Conservation (phyloP, 495 filamentous ascomycete species). For the Neurospora cerealis region DNA sequence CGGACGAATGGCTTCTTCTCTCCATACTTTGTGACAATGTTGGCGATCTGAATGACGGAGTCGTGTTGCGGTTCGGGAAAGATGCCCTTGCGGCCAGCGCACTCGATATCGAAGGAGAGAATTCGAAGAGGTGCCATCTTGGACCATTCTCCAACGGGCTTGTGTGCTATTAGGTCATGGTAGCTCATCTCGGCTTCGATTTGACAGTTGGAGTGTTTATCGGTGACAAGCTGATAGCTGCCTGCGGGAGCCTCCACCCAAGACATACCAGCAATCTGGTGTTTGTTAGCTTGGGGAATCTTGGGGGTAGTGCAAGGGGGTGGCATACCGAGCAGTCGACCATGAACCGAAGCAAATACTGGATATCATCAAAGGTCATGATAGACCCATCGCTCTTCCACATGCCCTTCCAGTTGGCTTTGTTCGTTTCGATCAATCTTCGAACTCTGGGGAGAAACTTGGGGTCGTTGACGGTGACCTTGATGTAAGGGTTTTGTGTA, state of each 20-base stretch:
- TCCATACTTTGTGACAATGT: conserved; percentile 92
- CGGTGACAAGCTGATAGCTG: conserved; percentile 58
- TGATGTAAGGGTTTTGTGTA: conserved; percentile 81
- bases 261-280: conserved; percentile 80
- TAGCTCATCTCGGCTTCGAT: conserved; percentile 85
- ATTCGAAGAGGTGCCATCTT: conserved; percentile 96
- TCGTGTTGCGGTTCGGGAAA: conserved; percentile 89
- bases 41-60: conserved; percentile 97
- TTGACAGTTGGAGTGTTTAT: conserved; percentile 83
- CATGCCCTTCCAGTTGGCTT: conserved; percentile 79
- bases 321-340: conserved; percentile 69
- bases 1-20: conserved; percentile 91
- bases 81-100: conserved; percentile 91
- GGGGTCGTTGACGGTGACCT: conserved; percentile 83
- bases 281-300: conserved; percentile 10
- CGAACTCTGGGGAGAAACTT: conserved; percentile 68
- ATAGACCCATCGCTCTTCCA: conserved; percentile 70
- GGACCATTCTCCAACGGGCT: conserved; percentile 89
- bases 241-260: conserved; percentile 82
- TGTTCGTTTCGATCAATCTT: conserved; percentile 56
- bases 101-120: conserved; percentile 97
- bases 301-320: not conserved
- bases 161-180: conserved; percentile 72
- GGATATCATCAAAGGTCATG: conserved; percentile 87
- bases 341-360: conserved; percentile 95